A percentile compares a stretch with the other conserved stretches of the same genome.
These are phyloP conservation scores for Microcera coccophila DNA, from an alignment of 2,329 filamentous ascomycete genomes.

Conservation along the genomic window DNA sequence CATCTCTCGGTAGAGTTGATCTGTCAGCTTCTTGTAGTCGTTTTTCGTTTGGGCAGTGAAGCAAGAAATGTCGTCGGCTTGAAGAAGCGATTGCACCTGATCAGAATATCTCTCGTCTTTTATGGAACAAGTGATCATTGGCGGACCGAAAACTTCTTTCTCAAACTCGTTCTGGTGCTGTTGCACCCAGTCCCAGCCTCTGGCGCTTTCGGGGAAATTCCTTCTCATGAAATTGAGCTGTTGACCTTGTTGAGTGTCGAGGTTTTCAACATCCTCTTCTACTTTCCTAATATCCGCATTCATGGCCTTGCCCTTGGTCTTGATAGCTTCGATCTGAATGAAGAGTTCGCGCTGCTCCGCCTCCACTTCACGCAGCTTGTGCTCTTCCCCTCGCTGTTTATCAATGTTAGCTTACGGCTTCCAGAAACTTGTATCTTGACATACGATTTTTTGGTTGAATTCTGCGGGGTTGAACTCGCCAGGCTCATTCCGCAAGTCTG, in stretches of 20 bases:
- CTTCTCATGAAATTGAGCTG: constrained; percentile 62
- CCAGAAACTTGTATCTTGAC: constrained; percentile 27
- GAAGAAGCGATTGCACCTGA: constrained; percentile 50
- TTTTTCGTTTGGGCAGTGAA: constrained; percentile 72
- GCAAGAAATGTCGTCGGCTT: constrained; percentile 52
- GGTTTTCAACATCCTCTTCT: constrained; percentile 49
- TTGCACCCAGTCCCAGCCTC: constrained; percentile 79
- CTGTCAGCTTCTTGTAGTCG: constrained; percentile 71
- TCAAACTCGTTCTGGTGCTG: constrained; percentile 66
- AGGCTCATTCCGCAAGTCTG: constrained; percentile 57
- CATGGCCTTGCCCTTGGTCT: constrained; percentile 40
- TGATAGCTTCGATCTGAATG: constrained; percentile 40
- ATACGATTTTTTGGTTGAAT: constrained; percentile 70
- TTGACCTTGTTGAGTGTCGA: constrained; percentile 73
- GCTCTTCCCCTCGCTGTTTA: constrained; percentile 57
- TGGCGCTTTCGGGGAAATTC: constrained; percentile 59
- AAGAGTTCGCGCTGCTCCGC: constrained; percentile 37
- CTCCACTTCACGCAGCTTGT: constrained; percentile 50
- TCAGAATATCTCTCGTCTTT: constrained; percentile 65
- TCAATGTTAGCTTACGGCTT: constrained; percentile 22
- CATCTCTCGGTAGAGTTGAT: constrained; percentile 60
- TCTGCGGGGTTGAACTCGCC: constrained; percentile 64
- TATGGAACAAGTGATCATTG: constrained; percentile 74
- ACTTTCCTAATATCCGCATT: constrained; percentile 37
- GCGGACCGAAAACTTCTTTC: constrained; percentile 74